Evolutionary conservation across 768 basidiomycete genomes (phyloP), one percentile per base, ranked within the genome.

Genomic region (Fomitopsis pulvina): DNA sequence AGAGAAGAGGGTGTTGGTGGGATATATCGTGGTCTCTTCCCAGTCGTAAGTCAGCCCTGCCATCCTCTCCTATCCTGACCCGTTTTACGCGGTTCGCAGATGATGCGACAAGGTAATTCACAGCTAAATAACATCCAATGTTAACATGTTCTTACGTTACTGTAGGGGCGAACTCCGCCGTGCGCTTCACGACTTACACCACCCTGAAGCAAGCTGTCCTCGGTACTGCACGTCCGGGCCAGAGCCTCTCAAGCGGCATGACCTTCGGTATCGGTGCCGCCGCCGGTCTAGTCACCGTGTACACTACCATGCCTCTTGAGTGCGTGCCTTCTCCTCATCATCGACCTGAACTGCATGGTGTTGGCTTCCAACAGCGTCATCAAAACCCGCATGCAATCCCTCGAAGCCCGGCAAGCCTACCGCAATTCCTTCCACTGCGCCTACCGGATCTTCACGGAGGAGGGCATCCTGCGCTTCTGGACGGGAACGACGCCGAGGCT

Each of bases 381-480:
- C 68, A 99, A 98, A 70, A 98, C 96, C 10, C 81, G 95, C 22
- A 99, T 98, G 96, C 96, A 99, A 67, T 85, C 91, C 4, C 75
- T 99, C 9, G 78, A 80, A 49, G 96, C 95, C 0, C 74, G 79
- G 9, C 68, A 74, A 21, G 85, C 92, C 52, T 99, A 98, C 64
- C 81, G 84, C 30, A 97, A 99, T 61, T 85, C 93, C 2, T 88
- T 97, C 71, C 93, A 98, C 59, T 98, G 95, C 58, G 94, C 84
- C 4, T 95, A 96, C 61, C 78, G 94, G 41, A 93, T 97, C 62
- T 83, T 92, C 55, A 92, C 85, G 0, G 95, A 98, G 66, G 93
- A 98, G 61, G 96, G 96, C 2, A 57, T 96, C 6, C 59, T 81
- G n/a, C 78, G 87, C 43, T 96, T 99, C 68, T 99, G 96, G 96